phyloP scores from a whole-genome alignment of 1,284 basidiomycete genomes.

The Ceratorhiza oryzae-sativae region DNA sequence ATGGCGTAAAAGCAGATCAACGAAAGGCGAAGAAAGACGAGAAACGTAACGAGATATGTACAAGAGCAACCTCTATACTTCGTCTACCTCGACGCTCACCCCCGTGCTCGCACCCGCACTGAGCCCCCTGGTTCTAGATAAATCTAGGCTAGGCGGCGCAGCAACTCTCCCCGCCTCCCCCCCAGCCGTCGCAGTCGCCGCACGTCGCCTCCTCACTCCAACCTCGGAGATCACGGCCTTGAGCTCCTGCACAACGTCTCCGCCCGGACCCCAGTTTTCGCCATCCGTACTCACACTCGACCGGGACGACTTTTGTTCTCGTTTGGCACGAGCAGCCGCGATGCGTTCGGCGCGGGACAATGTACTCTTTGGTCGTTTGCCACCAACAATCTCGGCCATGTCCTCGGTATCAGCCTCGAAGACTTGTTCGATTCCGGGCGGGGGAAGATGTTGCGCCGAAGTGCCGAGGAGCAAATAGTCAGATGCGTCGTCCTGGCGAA shows the following conservation, averaged over 20 bases:
- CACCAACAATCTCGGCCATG: conserved; percentile 43
- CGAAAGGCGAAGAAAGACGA: background rate
- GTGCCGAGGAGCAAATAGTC: conserved; percentile 61
- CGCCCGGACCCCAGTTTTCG: conserved; percentile 71
- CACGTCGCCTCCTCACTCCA: conserved; percentile 66
- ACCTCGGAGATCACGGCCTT: conserved; percentile 86
- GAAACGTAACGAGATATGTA: conserved; percentile 9
- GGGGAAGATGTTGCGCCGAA: conserved; percentile 61
- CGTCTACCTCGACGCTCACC: background rate
- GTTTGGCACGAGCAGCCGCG: conserved; percentile 59
- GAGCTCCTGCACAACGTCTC: conserved; percentile 80
- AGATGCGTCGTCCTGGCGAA: conserved; percentile 62
- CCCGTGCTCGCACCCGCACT: background rate
- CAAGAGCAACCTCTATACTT: conserved; percentile 14
- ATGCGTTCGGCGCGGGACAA: conserved; percentile 76
- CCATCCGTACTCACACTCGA: conserved; percentile 15
- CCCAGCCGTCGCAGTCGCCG: conserved; percentile 51
- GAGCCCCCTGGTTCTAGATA: background rate
- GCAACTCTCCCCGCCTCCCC: too few relatives aligned
- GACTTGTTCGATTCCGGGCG: conserved; percentile 74
- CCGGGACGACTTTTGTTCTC: conserved; percentile 51
- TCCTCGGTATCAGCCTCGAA: conserved; percentile 68
- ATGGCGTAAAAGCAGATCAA: background rate
- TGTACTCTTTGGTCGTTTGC: conserved; percentile 54
- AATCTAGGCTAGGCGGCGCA: background rate